These are phyloP conservation scores for Microdochium nivale DNA, from an alignment of 2,329 filamentous ascomycete genomes.

Conservation along the genomic window DNA sequence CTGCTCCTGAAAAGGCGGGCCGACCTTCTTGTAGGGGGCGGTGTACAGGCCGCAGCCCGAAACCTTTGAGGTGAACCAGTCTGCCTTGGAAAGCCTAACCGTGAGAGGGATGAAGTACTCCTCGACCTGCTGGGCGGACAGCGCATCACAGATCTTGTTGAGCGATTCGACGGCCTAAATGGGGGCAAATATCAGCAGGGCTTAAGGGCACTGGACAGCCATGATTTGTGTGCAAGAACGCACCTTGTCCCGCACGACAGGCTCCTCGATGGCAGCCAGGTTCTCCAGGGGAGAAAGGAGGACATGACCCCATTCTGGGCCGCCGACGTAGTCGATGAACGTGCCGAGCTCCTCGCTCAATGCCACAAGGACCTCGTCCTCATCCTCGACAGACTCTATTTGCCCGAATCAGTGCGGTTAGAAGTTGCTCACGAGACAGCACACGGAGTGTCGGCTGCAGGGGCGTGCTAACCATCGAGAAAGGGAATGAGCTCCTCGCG, in stretches of 20 bases:
- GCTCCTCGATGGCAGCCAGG: conserved; percentile 95
- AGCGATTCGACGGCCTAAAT: conserved; percentile 89
- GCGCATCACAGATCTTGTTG: conserved; percentile 95
- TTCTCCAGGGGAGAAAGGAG: conserved; percentile 96
- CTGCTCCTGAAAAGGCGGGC: conserved; percentile 78
- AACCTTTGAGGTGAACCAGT: conserved; percentile 99
- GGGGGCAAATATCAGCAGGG: not conserved
- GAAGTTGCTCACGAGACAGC: conserved; percentile 5
- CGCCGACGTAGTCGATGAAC: conserved; percentile 97
- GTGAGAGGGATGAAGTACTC: conserved; percentile 95
- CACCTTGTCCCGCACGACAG: conserved; percentile 96
- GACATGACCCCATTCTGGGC: conserved; percentile 88
- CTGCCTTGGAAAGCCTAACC: conserved; percentile 92
- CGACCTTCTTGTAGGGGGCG: conserved; percentile 85
- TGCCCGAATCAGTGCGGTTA: conserved; percentile 14
- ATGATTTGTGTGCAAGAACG: conserved; percentile 10
- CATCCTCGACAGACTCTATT: conserved; percentile 94
- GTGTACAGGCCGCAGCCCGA: conserved; percentile 95
- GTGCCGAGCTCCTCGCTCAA: conserved; percentile 92
- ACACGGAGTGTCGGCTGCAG: conserved; percentile 4
- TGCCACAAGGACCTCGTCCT: conserved; percentile 95
- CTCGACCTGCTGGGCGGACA: conserved; percentile 89
- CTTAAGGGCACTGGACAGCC: not conserved
- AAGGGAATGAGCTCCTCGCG: conserved; percentile 98
- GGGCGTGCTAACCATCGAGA: conserved; percentile 72